Evolutionary conservation across 495 filamentous ascomycete genomes (phyloP), one percentile per base, ranked within the genome.

Genomic region (Acidiella bohemica): DNA sequence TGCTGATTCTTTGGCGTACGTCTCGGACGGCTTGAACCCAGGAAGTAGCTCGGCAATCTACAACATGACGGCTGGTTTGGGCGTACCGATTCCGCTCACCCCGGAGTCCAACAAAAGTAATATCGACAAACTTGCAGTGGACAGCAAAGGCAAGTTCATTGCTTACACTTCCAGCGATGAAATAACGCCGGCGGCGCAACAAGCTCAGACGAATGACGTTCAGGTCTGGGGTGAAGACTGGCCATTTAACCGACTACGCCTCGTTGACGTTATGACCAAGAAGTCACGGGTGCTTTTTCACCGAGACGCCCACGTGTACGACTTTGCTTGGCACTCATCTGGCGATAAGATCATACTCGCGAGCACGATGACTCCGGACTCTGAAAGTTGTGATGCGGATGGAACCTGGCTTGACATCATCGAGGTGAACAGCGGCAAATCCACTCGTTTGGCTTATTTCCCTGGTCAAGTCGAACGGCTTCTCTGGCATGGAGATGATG

Each of bases 191-290:
- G 28, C n/a, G 18, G 10, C 42, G 28, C 4, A 46, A 53, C 4
- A 26, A 50, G 36, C 25, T n/a, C n/a, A 41, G 2, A 46, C 42
- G n/a, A 36, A 49, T 21, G 50, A 78, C 78, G 72, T 58, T 78
- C 57, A 67, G 76, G 53, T 80, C 75, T 52, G 73, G 75, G 43
- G 50, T 20, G 36, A 49, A 19, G 41, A 53, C 20, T 50, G 46
- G 46, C 6, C 11, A 1, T 50, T 14, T 31, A 30, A 41, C 29
- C 46, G 47, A 3, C 26, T 53, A 5, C 33, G 50, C 4, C n/a
- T 46, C 20, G n/a, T 53, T 1, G 14, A 53, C 30, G 17, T 49
- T 3, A 24, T n/a, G 3, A 49, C 40, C 10, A 47, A 41, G 25
- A 11, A 31, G 10, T 17, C 44, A 5, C 36, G 19, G 18, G 39